Percentiles rank a stretch among this genome's conserved stretches.
phyloP scores from a whole-genome alignment of 768 basidiomycete genomes.

The Rhodotorula diobovata region DNA sequence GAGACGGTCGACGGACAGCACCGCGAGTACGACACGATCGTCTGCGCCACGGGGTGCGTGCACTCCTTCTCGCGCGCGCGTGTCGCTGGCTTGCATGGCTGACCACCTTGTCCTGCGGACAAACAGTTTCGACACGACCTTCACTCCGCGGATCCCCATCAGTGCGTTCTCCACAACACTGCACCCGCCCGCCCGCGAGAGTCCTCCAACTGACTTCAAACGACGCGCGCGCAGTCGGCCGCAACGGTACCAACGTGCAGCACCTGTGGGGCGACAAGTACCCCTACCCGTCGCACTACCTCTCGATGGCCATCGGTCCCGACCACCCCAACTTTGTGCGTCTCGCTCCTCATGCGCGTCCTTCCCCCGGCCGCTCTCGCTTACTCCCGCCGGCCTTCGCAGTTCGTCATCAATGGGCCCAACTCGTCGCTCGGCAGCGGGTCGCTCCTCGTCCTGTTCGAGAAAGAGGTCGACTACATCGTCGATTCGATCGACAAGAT shows the following conservation, averaged over 20 bases:
- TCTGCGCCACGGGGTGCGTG: constrained; percentile 58
- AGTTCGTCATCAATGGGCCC: constrained; percentile 51
- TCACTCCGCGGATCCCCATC: constrained; percentile 38
- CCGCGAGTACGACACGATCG: constrained; percentile 58
- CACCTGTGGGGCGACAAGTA: constrained; percentile 55
- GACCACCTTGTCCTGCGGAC: too few relatives aligned
- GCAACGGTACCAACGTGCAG: constrained; percentile 55
- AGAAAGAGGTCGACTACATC: constrained; percentile 59
- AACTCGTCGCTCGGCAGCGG: constrained; percentile 57
- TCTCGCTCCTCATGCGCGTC: neutral
- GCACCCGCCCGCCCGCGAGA: too few relatives aligned
- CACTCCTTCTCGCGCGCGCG: neutral
- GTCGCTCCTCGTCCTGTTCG: constrained; percentile 57
- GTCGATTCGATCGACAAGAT: constrained; percentile 56
- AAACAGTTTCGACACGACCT: constrained; percentile 29
- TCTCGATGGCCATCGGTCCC: constrained; percentile 56
- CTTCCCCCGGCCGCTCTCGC: neutral
- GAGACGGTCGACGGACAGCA: constrained; percentile 57
- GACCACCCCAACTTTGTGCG: constrained; percentile 59
- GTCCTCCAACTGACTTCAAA: neutral
- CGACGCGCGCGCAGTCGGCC: constrained; percentile 48
- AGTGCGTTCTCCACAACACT: too few relatives aligned
- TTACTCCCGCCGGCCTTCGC: neutral
- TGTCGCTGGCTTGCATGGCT: too few relatives aligned
- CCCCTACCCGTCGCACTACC: constrained; percentile 56